Evolutionary conservation across 495 filamentous ascomycete genomes (phyloP).

Genomic region (Physcia stellaris): DNA sequence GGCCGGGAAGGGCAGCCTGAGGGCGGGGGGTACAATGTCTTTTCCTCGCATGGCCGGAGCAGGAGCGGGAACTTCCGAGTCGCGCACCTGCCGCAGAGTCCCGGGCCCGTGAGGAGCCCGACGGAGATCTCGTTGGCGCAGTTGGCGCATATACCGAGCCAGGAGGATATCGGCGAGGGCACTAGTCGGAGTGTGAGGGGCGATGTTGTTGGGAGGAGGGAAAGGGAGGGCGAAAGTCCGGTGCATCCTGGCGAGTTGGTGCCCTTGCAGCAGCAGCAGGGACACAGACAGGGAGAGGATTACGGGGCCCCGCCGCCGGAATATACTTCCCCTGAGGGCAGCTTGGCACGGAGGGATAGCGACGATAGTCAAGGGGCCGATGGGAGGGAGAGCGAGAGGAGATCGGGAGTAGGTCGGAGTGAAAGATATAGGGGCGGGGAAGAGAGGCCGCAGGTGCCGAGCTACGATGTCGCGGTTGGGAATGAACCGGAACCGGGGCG

Average conservation of each 20-base stretch:
- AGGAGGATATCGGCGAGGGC: constrained; percentile 66
- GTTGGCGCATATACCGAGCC: constrained; percentile 53
- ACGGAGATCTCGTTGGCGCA: constrained; percentile 91
- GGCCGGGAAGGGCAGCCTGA: constrained; percentile 54
- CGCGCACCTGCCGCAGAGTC: constrained; percentile 56
- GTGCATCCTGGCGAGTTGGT: no score
- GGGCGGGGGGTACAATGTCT: constrained; percentile 37
- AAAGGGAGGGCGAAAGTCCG: no score
- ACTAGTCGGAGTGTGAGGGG: constrained; percentile 46
- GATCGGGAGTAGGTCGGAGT: constrained; percentile 29
- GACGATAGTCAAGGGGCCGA: constrained; percentile 24
- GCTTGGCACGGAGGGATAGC: constrained; percentile 37
- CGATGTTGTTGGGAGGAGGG: no score
- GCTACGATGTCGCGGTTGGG: constrained; percentile 50
- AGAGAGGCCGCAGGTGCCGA: constrained; percentile 43
- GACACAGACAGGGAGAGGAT: no score
- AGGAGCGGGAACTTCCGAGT: constrained; percentile 44
- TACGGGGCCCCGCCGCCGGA: constrained; percentile 45
- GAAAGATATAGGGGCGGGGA: no score
- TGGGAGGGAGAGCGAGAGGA: constrained; percentile 20
- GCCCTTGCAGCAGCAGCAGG: no score
- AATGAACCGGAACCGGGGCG: constrained; percentile 16
- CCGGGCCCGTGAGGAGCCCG: constrained; percentile 80
- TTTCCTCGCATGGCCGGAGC: constrained; percentile 26
- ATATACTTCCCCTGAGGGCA: constrained; percentile 55